These are phyloP conservation scores for Aspergillus ruber DNA, from an alignment of 2,329 filamentous ascomycete species.

Conservation along the genomic window DNA sequence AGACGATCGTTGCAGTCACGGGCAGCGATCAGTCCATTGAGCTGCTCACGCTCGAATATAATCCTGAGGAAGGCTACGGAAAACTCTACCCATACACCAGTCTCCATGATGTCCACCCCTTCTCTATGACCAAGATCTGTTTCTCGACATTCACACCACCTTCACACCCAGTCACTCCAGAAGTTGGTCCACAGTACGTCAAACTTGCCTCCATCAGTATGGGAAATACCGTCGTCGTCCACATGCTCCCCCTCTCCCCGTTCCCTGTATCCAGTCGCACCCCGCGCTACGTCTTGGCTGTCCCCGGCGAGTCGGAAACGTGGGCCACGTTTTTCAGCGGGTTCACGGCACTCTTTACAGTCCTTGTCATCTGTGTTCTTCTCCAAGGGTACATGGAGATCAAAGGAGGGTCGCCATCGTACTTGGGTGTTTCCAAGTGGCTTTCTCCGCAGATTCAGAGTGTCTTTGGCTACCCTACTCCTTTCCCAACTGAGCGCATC, in stretches of 20 bases:
- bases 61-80: conserved; percentile 37
- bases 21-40: conserved; percentile 73
- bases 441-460: conserved; percentile 48
- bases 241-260: conserved; percentile 63
- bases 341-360: conserved; percentile 54
- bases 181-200: conserved; percentile 53
- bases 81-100: conserved; percentile 46
- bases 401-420: conserved; percentile 50
- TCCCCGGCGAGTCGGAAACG: conserved; percentile 49
- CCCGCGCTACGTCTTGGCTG: conserved; percentile 64
- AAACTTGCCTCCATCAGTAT: conserved; percentile 78
- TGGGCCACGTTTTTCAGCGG: conserved; percentile 50
- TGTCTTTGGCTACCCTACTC: conserved; percentile 21
- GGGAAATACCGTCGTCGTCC: conserved; percentile 70
- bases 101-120: conserved; percentile 50
- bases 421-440: conserved; percentile 51
- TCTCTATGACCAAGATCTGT: conserved; percentile 52
- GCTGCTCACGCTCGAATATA: conserved; percentile 70
- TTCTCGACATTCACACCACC: conserved; percentile 50
- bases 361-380: conserved; percentile 57
- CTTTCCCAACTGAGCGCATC: conserved; percentile 12
- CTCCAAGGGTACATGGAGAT: conserved; percentile 58
- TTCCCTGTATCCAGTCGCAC: conserved; percentile 39
- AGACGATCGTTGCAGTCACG: conserved; percentile 74
- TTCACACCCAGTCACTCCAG: conserved; percentile 40